A percentile compares a stretch with the other conserved stretches of the same genome.
phyloP scores from a whole-genome alignment of 768 basidiomycete genomes.

The Hemileccinum rubropunctum region DNA sequence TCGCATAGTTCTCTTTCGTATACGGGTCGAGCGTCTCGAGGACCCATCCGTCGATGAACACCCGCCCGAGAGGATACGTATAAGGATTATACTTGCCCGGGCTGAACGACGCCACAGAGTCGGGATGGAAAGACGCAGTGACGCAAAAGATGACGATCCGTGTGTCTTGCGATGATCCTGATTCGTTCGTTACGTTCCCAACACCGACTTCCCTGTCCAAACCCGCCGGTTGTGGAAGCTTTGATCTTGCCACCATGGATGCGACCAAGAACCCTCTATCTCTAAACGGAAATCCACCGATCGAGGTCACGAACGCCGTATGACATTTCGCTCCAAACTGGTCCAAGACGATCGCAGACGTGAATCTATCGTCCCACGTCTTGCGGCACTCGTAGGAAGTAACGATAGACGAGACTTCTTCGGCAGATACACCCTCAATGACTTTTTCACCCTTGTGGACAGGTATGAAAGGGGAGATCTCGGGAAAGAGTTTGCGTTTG shows the following conservation, averaged over 20 bases:
- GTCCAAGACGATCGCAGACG: slow-evolving; percentile 65
- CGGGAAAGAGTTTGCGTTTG: slow-evolving; percentile 69
- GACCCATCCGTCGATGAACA: slow-evolving; percentile 93
- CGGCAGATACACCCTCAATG: slow-evolving; percentile 90
- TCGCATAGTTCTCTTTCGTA: slow-evolving; percentile 88
- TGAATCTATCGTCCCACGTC: slow-evolving; percentile 86
- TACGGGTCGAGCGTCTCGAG: slow-evolving; percentile 96
- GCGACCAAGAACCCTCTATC: slow-evolving; percentile 85
- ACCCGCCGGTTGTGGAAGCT: slow-evolving; percentile 32
- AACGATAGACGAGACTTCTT: slow-evolving; percentile 79
- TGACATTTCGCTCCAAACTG: slow-evolving; percentile 72
- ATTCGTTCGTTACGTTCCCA: slow-evolving; percentile 17
- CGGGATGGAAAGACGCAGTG: slow-evolving; percentile 76
- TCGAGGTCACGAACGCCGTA: slow-evolving; percentile 70
- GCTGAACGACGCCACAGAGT: slow-evolving; percentile 54
- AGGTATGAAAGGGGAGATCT: slow-evolving; percentile 77
- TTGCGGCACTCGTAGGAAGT: slow-evolving; percentile 68
- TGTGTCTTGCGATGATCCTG: slow-evolving; percentile 37
- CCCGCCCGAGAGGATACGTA: slow-evolving; percentile 68
- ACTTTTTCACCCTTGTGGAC: slow-evolving; percentile 89
- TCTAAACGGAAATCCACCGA: slow-evolving; percentile 86
- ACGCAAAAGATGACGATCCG: slow-evolving; percentile 78
- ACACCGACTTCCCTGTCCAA: slow-evolving; percentile 42
- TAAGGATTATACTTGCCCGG: slow-evolving; percentile 74
- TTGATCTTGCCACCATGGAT: slow-evolving; percentile 65